Evolutionary conservation across 2,329 filamentous ascomycete species (phyloP).

Genomic region (Xylariaceae sp.): DNA sequence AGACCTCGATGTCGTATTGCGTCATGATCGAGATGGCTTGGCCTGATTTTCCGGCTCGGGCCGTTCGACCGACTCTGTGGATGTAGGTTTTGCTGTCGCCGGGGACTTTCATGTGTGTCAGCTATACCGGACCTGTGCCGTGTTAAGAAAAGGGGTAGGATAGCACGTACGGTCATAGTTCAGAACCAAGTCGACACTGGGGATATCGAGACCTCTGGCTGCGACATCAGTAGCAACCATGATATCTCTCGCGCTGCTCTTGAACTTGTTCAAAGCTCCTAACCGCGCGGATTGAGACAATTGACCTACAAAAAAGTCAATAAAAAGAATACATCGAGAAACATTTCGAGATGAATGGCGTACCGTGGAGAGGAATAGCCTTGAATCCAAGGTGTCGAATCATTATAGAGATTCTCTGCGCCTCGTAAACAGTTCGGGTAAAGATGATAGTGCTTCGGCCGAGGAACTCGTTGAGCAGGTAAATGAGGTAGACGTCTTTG

Average conservation of each 20-base stretch:
- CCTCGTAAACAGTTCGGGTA: conserved; percentile 85
- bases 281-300: conserved; percentile 82
- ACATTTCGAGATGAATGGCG: not conserved
- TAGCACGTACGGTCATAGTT: conserved; percentile 50
- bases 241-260: conserved; percentile 71
- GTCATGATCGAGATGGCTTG: conserved; percentile 76
- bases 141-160: not conserved
- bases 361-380: conserved; percentile 80
- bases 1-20: conserved; percentile 71
- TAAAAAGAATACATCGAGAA: not conserved
- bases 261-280: conserved; percentile 87
- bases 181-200: conserved; percentile 79
- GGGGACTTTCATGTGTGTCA: conserved; percentile 14
- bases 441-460: conserved; percentile 90
- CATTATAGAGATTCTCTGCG: conserved; percentile 77
- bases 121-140: conserved; percentile 40
- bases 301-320: conserved; percentile 47
- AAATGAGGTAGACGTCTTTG: conserved; percentile 87
- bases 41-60: conserved; percentile 78
- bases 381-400: conserved; percentile 80
- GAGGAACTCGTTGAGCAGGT: conserved; percentile 76
- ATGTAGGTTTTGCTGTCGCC: conserved; percentile 69
- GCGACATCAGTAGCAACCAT: conserved; percentile 90
- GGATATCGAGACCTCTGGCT: conserved; percentile 86
- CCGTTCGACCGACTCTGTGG: conserved; percentile 80